Conservation (phyloP, 257 asterid species). For the Sherardia arvensis region DNA sequence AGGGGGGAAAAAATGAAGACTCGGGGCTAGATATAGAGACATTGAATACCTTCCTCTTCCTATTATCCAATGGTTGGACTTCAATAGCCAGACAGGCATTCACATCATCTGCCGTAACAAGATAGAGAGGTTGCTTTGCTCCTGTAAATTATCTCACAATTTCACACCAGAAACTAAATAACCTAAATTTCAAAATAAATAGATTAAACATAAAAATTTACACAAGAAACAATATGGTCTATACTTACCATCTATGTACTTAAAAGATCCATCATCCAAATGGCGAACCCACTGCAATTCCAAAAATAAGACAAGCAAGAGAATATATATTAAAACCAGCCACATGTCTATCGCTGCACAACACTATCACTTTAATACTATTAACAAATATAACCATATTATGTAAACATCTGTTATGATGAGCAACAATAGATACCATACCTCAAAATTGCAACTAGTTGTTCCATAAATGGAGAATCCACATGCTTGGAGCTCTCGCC, state of each 20-base stretch:
- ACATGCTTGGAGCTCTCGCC: conserved; percentile 81
- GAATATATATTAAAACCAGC: conserved; percentile 11
- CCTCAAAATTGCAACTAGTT: conserved; percentile 98
- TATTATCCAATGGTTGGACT: conserved; percentile 93
- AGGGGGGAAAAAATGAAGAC: conserved; percentile 6
- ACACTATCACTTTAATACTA: conserved; percentile 14
- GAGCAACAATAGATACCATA: conserved; percentile 16
- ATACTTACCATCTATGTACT: conserved; percentile 72
- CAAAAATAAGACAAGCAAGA: conserved; percentile 18
- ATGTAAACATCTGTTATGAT: neutral
- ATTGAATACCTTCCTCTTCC: conserved; percentile 77
- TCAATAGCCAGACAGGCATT: conserved; percentile 89
- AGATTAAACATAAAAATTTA: neutral
- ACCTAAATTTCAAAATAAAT: neutral
- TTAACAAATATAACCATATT: neutral
- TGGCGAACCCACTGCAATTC: conserved; percentile 94
- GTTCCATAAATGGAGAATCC: conserved; percentile 95
- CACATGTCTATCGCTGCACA: conserved; percentile 10
- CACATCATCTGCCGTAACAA: conserved; percentile 92
- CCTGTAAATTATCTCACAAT: conserved; percentile 36
- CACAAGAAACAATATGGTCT: conserved; percentile 5
- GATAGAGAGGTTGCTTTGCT: conserved; percentile 91
- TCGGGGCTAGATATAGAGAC: neutral
- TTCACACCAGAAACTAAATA: conserved; percentile 1
- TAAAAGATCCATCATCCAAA: conserved; percentile 89